A percentile compares a stretch with the other conserved stretches of the same genome.
Conservation (phyloP, 1,284 basidiomycete species). For the Cronartium quercuum region DNA sequence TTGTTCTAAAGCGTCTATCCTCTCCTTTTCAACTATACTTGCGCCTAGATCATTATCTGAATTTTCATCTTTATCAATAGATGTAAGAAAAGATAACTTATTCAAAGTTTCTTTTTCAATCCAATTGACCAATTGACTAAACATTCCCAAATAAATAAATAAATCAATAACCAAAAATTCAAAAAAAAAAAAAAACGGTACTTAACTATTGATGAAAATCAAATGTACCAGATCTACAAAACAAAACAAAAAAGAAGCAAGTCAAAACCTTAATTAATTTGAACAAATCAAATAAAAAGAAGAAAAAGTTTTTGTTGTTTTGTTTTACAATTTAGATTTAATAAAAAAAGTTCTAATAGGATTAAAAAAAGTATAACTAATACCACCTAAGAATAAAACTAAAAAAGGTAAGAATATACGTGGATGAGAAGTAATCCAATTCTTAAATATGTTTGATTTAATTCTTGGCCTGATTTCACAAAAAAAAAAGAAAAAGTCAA, state of each 20-base stretch:
- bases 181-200: background rate
- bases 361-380: constrained; percentile 71
- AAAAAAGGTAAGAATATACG: constrained; percentile 75
- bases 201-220: constrained; percentile 15
- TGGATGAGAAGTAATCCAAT: constrained; percentile 80
- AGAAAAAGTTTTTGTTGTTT: no score
- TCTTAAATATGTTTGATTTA: constrained; percentile 68
- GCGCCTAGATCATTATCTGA: constrained; percentile 36
- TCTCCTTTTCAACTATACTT: constrained; percentile 28
- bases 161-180: background rate
- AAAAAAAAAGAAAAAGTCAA: background rate
- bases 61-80: constrained; percentile 3
- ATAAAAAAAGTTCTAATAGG: constrained; percentile 81
- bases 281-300: constrained; percentile 51
- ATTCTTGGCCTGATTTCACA: constrained; percentile 48
- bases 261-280: constrained; percentile 44
- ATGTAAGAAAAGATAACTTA: constrained; percentile 36
- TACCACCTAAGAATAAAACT: constrained; percentile 75
- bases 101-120: constrained; percentile 47
- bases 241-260: background rate
- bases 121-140: constrained; percentile 42
- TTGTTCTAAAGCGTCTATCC: constrained; percentile 7
- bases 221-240: constrained; percentile 9
- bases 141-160: background rate
- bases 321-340: constrained; percentile 69